A percentile compares a stretch with the other conserved stretches of the same genome.
These are phyloP conservation scores for Papiliotrema nemorosa DNA, from an alignment of 1,284 basidiomycete species.

Conservation along the genomic window DNA sequence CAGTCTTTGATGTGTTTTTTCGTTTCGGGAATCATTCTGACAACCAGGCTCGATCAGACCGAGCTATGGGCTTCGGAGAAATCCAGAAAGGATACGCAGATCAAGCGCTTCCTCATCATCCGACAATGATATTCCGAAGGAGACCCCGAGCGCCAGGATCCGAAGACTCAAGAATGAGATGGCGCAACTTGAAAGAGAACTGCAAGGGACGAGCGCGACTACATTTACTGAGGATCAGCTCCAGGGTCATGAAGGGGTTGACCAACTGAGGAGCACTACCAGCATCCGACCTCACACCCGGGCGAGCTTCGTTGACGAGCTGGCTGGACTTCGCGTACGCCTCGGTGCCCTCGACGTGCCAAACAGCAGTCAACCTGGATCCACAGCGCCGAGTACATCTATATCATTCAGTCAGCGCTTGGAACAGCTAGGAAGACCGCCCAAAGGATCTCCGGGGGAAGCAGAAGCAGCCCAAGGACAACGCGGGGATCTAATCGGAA, in stretches of 20 bases:
- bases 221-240: background rate
- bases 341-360: conserved; percentile 22
- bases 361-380: conserved; percentile 36
- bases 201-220: background rate
- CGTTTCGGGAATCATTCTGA: background rate
- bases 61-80: too few relatives aligned
- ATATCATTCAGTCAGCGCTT: background rate
- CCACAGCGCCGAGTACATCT: background rate
- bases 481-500: background rate
- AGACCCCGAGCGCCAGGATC: conserved; percentile 49
- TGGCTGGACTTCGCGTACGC: conserved; percentile 27
- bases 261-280: conserved; percentile 10
- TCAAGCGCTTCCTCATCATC: conserved; percentile 8
- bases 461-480: background rate
- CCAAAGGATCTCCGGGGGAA: too few relatives aligned
- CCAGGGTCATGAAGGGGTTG: conserved; percentile 16
- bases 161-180: conserved; percentile 51
- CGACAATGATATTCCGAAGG: conserved; percentile 12
- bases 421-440: too few relatives aligned
- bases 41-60: too few relatives aligned
- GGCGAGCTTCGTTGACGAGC: conserved; percentile 35
- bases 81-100: too few relatives aligned
- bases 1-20: conserved; percentile 1
- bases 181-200: conserved; percentile 46
- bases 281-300: conserved; percentile 18